phyloP scores from a whole-genome alignment of 176 grass and related monocot genomes.

The Phoenix dactylifera region DNA sequence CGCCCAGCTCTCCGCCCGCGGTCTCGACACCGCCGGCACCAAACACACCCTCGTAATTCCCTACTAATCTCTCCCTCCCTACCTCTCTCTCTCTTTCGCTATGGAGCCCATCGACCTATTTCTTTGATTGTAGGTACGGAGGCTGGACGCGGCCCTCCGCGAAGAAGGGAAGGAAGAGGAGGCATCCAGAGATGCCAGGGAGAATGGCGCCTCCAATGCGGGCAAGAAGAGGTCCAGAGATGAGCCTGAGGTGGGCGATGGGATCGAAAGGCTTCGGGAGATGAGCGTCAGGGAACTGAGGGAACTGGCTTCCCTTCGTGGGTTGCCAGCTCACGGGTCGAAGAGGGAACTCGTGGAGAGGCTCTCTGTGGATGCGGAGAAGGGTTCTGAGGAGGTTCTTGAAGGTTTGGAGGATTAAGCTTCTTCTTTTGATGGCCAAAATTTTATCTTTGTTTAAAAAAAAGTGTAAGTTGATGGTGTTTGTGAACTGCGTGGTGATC shows the following conservation, averaged over 20 bases:
- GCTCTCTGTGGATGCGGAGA: constrained; percentile 22
- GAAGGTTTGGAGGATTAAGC: neutral
- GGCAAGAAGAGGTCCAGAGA: constrained; percentile 26
- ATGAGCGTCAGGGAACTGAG: constrained; percentile 56
- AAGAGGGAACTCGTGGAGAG: constrained; percentile 52
- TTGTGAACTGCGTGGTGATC: constrained; percentile 3
- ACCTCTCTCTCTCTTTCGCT: neutral
- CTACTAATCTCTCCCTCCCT: neutral
- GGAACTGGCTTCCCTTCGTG: constrained; percentile 40
- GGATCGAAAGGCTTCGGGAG: constrained; percentile 33
- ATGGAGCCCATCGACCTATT: neutral
- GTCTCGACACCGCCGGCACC: constrained; percentile 42
- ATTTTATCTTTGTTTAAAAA: neutral
- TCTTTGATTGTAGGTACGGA: constrained; percentile 26
- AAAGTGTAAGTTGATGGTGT: too few species aligned
- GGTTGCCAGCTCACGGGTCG: constrained; percentile 32
- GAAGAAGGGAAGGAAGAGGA: constrained; percentile 29
- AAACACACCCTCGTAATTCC: constrained; percentile 42
- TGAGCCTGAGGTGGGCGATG: constrained; percentile 17
- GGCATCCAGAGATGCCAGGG: neutral
- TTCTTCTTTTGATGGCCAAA: neutral
- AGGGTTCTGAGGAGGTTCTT: constrained; percentile 19
- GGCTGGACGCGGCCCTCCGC: constrained; percentile 42
- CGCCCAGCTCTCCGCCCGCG: constrained; percentile 39
- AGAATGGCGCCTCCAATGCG: constrained; percentile 8